Evolutionary conservation across 1,284 basidiomycete species (phyloP).

Genomic region (Meira nashicola): DNA sequence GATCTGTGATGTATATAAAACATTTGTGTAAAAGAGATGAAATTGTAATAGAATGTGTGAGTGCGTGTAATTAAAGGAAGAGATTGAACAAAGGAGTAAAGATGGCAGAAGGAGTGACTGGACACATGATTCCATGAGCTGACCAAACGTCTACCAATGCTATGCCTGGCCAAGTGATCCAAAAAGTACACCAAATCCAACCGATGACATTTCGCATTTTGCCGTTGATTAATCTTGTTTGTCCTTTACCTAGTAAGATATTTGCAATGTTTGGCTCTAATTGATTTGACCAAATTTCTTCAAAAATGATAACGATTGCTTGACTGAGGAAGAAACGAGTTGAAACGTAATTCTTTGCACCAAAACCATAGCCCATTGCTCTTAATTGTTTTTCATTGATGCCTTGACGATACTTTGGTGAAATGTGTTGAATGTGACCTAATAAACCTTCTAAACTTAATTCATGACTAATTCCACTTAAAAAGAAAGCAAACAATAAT

Average conservation of each 20-base stretch:
- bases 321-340: constrained; percentile 2
- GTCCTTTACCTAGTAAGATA: neutral
- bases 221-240: neutral
- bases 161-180: no score
- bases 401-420: neutral
- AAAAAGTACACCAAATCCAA: neutral
- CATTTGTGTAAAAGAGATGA: neutral
- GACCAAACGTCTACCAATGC: no score
- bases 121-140: no score
- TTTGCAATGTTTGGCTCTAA: neutral
- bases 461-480: constrained; percentile 5
- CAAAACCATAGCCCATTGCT: neutral
- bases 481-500: neutral
- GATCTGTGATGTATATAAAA: no score
- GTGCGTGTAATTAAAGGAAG: no score
- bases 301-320: neutral
- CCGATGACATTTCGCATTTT: neutral
- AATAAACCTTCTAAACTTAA: neutral
- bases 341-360: neutral
- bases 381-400: neutral
- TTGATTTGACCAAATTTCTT: neutral
- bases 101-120: no score
- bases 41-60: no score
- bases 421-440: neutral
- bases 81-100: no score